Percentiles rank a stretch among this genome's conserved stretches.
These are phyloP conservation scores for Saturnispora galanensis DNA, from an alignment of 805 yeast genomes.

Conservation along the genomic window DNA sequence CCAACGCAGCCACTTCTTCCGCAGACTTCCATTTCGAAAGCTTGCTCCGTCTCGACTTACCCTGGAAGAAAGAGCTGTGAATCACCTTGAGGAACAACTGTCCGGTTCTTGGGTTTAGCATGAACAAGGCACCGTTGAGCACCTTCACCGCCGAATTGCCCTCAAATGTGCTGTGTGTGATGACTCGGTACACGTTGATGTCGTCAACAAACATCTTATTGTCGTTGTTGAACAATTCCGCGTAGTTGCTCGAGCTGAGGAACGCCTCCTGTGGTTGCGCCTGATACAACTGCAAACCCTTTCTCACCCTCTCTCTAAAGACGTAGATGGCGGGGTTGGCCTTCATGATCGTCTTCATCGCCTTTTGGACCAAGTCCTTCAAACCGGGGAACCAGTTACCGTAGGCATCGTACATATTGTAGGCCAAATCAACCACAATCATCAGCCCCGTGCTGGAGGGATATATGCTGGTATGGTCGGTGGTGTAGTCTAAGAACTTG, in stretches of 20 bases:
- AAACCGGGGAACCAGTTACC: constrained; percentile 98
- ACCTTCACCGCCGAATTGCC: constrained; percentile 91
- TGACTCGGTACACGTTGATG: constrained; percentile 86
- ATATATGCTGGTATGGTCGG: constrained; percentile 74
- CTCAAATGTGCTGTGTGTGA: constrained; percentile 83
- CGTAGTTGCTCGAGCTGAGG: constrained; percentile 80
- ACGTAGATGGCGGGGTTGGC: constrained; percentile 90
- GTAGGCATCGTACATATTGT: constrained; percentile 91
- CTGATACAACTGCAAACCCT: constrained; percentile 88
- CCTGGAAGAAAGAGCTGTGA: constrained; percentile 94
- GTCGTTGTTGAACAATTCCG: constrained; percentile 79
- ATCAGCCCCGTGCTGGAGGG: constrained; percentile 91
- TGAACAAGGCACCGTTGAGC: constrained; percentile 85
- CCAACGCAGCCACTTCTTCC: constrained; percentile 88
- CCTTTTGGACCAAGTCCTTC: constrained; percentile 80
- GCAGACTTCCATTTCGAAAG: constrained; percentile 98
- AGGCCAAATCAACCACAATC: constrained; percentile 87
- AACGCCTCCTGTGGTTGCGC: constrained; percentile 90
- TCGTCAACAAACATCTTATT: constrained; percentile 86
- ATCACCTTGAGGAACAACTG: constrained; percentile 81
- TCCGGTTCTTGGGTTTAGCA: constrained; percentile 83
- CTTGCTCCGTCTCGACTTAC: constrained; percentile 88
- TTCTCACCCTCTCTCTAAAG: constrained; percentile 84
- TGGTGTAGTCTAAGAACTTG: constrained; percentile 85
- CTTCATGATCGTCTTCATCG: constrained; percentile 89